phyloP scores from a whole-genome alignment of 2,329 filamentous ascomycete species.

The Emericellopsis cladophorae region DNA sequence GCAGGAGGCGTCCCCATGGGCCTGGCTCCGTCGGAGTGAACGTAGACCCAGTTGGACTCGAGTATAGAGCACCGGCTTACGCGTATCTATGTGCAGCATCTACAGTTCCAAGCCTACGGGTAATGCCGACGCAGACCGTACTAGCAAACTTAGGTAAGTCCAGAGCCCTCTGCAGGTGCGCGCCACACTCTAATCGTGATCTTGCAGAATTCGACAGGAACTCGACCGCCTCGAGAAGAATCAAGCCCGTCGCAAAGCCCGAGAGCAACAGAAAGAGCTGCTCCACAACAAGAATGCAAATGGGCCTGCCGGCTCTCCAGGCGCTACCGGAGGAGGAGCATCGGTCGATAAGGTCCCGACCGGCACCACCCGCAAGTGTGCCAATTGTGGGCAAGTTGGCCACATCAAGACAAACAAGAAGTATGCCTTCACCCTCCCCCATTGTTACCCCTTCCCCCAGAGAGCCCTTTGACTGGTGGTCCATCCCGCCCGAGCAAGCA shows the following conservation, averaged over 20 bases:
- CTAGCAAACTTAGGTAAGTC: slow-evolving; percentile 26
- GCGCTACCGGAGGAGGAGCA: slow-evolving; percentile 20
- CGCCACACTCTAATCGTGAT: slow-evolving; percentile 5
- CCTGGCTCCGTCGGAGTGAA: slow-evolving; percentile 14
- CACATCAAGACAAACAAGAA: slow-evolving; percentile 99
- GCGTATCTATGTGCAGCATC: slow-evolving; percentile 27
- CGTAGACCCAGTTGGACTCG: slow-evolving; percentile 18
- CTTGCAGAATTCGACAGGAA: slow-evolving; percentile 41
- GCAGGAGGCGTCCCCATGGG: slow-evolving; percentile 7
- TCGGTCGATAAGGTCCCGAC: slow-evolving; percentile 37
- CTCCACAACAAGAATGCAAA: slow-evolving; percentile 27
- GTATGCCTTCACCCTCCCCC: slow-evolving; percentile 34
- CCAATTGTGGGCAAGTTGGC: slow-evolving; percentile 90
- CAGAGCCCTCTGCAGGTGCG: background rate
- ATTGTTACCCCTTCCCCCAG: slow-evolving; percentile 10
- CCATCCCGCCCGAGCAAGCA: slow-evolving; percentile 2
- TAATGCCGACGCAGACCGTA: slow-evolving; percentile 37
- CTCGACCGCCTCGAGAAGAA: slow-evolving; percentile 79
- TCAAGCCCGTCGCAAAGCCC: slow-evolving; percentile 76
- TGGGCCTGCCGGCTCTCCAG: slow-evolving; percentile 34
- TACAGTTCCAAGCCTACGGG: slow-evolving; percentile 35
- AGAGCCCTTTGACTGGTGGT: slow-evolving; percentile 20
- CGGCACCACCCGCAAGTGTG: slow-evolving; percentile 81
- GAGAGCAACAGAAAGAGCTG: slow-evolving; percentile 75
- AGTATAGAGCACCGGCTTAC: slow-evolving; percentile 23